These are phyloP conservation scores for Suillus cothurnatus DNA, from an alignment of 768 basidiomycete species.

Conservation along the genomic window DNA sequence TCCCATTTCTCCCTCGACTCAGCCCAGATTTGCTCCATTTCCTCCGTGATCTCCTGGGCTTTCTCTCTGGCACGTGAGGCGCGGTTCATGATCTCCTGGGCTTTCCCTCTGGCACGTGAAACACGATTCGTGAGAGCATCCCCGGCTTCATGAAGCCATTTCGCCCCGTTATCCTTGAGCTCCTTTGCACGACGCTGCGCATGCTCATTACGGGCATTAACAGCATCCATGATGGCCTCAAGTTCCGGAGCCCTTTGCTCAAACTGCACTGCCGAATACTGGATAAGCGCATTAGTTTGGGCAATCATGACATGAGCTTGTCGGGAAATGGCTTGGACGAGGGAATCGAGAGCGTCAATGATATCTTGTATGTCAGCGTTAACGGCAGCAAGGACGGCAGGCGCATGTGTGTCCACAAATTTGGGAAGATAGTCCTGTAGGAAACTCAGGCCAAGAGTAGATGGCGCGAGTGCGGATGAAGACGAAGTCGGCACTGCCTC, in stretches of 20 bases:
- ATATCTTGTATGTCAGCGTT: slow-evolving; percentile 58
- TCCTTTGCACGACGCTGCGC: slow-evolving; percentile 57
- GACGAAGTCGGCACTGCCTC: slow-evolving; percentile 18
- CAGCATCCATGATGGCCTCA: slow-evolving; percentile 39
- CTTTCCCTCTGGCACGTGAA: slow-evolving; percentile 43
- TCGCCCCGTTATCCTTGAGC: slow-evolving; percentile 50
- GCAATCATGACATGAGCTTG: slow-evolving; percentile 37
- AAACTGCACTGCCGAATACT: slow-evolving; percentile 41
- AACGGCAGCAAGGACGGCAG: slow-evolving; percentile 45
- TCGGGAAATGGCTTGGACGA: slow-evolving; percentile 50
- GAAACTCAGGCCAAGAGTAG: slow-evolving; percentile 38
- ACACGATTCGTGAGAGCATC: slow-evolving; percentile 45
- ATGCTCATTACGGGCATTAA: slow-evolving; percentile 51
- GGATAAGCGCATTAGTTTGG: slow-evolving; percentile 43
- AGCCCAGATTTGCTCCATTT: slow-evolving; percentile 12
- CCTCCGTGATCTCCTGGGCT: slow-evolving; percentile 44
- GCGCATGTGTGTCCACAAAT: slow-evolving; percentile 49
- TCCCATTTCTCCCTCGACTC: slow-evolving; percentile 7
- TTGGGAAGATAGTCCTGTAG: slow-evolving; percentile 50
- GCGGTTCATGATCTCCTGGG: slow-evolving; percentile 40
- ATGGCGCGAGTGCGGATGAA: slow-evolving; percentile 17
- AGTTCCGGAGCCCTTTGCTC: slow-evolving; percentile 42
- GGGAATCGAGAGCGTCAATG: slow-evolving; percentile 58
- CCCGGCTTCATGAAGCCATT: slow-evolving; percentile 45
- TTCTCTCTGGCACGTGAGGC: slow-evolving; percentile 45